Evolutionary conservation across 371 early-diverging fungal genomes (phyloP).

Genomic region (Mortierella sp.): DNA sequence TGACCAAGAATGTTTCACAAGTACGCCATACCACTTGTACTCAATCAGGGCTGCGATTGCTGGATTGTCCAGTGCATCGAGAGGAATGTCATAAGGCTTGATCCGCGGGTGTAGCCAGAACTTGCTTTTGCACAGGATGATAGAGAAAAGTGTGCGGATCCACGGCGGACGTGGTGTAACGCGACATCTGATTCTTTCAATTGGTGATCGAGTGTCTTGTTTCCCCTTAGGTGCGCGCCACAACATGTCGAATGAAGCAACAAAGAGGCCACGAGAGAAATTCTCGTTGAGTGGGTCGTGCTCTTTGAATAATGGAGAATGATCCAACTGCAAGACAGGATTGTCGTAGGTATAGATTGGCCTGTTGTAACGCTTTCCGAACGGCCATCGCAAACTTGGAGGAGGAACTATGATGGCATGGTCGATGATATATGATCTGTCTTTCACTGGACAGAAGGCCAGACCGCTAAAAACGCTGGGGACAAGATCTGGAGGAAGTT

Average conservation of each 20-base stretch:
- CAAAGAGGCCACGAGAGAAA: conserved; percentile 16
- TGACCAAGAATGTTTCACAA: neutral
- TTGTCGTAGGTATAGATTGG: conserved; percentile 10
- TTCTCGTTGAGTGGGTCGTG: conserved; percentile 12
- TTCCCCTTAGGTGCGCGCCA: neutral
- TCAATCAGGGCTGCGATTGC: conserved; percentile 25
- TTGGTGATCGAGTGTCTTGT: neutral
- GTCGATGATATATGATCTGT: conserved; percentile 6
- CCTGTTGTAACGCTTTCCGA: neutral
- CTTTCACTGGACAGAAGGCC: conserved; percentile 4
- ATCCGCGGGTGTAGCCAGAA: neutral
- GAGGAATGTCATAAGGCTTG: conserved; percentile 11
- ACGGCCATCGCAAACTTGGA: neutral
- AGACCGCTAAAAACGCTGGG: neutral
- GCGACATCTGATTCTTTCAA: too few relatives aligned
- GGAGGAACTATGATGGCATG: conserved; percentile 14
- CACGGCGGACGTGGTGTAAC: neutral
- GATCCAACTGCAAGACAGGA: conserved; percentile 10
- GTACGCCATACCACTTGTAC: conserved; percentile 32
- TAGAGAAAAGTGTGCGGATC: neutral
- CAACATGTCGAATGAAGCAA: conserved; percentile 20
- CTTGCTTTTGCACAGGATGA: conserved; percentile 11
- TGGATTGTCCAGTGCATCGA: conserved; percentile 18
- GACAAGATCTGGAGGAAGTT: neutral
- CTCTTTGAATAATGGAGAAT: neutral